Evolutionary conservation across 2,329 filamentous ascomycete genomes (phyloP).

Genomic region (Ophiocordyceps camponoti-saundersi): DNA sequence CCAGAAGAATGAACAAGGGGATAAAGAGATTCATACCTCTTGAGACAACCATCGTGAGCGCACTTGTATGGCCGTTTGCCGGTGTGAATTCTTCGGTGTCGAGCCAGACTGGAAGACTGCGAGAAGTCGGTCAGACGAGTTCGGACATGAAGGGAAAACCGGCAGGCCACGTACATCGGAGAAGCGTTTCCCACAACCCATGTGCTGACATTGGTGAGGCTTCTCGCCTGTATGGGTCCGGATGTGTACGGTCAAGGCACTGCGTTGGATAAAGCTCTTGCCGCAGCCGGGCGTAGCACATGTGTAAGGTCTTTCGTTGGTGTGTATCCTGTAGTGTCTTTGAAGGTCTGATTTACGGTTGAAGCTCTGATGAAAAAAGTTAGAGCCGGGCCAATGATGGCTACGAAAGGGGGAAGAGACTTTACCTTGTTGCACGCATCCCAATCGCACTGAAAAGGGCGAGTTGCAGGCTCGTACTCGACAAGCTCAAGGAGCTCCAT

Average conservation of each 20-base stretch:
- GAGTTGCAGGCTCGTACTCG: constrained; percentile 43
- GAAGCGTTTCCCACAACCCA: constrained; percentile 51
- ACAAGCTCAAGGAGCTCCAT: constrained; percentile 52
- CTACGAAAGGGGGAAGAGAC: neutral
- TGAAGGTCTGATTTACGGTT: constrained; percentile 57
- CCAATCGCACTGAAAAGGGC: constrained; percentile 50
- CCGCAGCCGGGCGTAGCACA: constrained; percentile 44
- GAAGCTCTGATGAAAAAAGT: constrained; percentile 35
- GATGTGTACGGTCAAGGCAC: constrained; percentile 53
- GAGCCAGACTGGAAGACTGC: constrained; percentile 47
- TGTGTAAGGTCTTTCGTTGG: constrained; percentile 50
- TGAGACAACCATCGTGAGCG: constrained; percentile 41
- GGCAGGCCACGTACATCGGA: constrained; percentile 38
- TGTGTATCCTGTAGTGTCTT: constrained; percentile 55
- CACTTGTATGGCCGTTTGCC: constrained; percentile 51
- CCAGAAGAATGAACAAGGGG: neutral
- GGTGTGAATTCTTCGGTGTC: constrained; percentile 48
- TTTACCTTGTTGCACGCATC: constrained; percentile 41
- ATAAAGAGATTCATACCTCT: constrained; percentile 25
- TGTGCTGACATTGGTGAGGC: constrained; percentile 49
- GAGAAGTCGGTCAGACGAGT: constrained; percentile 4
- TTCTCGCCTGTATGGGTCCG: constrained; percentile 58
- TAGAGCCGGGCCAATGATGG: neutral
- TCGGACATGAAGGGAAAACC: too few relatives aligned
- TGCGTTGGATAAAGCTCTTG: constrained; percentile 56